Percentiles rank a stretch among this genome's conserved stretches.
These are phyloP conservation scores for Whalleya microplaca DNA, from an alignment of 2,329 filamentous ascomycete species.

Conservation along the genomic window DNA sequence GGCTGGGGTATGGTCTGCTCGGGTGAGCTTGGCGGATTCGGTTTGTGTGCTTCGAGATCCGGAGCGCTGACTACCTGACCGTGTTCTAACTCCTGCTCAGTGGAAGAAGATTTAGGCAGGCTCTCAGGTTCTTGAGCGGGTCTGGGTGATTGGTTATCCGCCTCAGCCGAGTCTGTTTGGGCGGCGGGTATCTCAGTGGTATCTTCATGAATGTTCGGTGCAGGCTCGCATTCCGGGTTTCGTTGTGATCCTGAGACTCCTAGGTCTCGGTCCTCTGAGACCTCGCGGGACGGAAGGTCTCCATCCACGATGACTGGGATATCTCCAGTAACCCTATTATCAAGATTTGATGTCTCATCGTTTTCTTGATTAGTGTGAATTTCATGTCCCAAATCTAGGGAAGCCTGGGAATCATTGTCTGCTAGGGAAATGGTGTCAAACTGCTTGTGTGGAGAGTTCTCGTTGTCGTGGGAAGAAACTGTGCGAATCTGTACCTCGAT, in stretches of 20 bases:
- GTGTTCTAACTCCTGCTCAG: neutral
- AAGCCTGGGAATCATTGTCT: neutral
- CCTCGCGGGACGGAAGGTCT: neutral
- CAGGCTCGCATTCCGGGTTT: neutral
- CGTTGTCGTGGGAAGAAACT: neutral
- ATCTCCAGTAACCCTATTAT: neutral
- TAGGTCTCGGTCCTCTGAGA: neutral
- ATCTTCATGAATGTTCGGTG: neutral
- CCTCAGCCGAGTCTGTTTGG: constrained; percentile 3
- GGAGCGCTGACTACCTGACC: neutral
- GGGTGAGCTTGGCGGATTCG: neutral
- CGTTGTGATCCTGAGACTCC: constrained; percentile 1
- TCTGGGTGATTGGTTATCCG: neutral
- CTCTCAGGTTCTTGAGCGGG: neutral
- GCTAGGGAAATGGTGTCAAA: neutral
- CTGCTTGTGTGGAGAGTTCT: neutral
- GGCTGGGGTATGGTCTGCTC: neutral
- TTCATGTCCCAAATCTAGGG: neutral
- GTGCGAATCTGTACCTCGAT: neutral
- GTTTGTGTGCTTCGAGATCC: neutral
- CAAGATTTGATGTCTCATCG: neutral
- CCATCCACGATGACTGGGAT: neutral
- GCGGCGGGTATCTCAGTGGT: neutral
- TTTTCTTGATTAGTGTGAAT: neutral
- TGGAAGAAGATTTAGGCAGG: neutral